Conservation (phyloP, 345 rosid species). For the Linum usitatissimum region DNA sequence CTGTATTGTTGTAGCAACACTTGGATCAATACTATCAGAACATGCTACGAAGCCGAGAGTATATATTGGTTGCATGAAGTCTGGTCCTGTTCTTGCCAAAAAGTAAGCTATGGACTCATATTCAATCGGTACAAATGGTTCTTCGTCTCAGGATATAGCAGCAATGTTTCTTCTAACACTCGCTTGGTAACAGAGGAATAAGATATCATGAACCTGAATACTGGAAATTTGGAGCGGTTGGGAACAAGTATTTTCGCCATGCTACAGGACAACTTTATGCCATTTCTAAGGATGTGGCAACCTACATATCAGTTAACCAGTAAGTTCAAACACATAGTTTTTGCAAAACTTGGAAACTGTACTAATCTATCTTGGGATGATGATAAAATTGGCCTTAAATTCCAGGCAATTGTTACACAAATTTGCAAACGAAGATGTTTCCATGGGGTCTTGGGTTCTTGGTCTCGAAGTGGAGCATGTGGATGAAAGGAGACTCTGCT, state of each 20-base stretch:
- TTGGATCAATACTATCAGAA: not conserved
- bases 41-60: not conserved
- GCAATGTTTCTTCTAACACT: not conserved
- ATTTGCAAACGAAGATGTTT: slow-evolving; percentile 57
- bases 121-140: not conserved
- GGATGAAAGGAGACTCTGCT: slow-evolving; percentile 52
- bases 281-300: slow-evolving; percentile 68
- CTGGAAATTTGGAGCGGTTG: slow-evolving; percentile 78
- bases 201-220: slow-evolving; percentile 83
- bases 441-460: slow-evolving; percentile 54
- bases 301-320: slow-evolving; percentile 64
- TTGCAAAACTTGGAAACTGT: not conserved
- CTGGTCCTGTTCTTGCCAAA: not conserved
- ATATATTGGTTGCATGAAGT: not conserved
- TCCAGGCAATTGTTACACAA: slow-evolving; percentile 50
- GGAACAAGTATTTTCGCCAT: slow-evolving; percentile 76
- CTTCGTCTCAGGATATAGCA: not conserved
- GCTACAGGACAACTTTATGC: slow-evolving; percentile 90
- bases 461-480: slow-evolving; percentile 50
- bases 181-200: slow-evolving; percentile 38
- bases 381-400: not conserved
- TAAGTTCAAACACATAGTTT: slow-evolving; percentile 23
- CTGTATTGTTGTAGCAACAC: not conserved
- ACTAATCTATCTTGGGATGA: not conserved
- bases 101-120: not conserved